Base-by-base conservation (phyloP, 176 grass and related monocot species). In the Themeda triandra region DNA sequence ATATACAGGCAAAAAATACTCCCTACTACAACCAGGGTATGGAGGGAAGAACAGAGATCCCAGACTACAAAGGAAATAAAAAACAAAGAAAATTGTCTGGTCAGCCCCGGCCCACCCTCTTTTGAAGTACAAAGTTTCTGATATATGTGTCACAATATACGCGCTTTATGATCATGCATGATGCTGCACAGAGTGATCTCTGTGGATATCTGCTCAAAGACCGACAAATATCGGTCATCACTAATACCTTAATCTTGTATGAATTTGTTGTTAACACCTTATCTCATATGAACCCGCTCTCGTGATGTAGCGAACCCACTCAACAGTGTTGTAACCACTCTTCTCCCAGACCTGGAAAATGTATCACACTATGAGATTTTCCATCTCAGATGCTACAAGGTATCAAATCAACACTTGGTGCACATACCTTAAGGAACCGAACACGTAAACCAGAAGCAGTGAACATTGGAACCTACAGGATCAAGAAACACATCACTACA, bases 261-360 rank as follows among this genome's bases (percentile, higher is more conserved):
- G 97, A 94, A 30, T 65, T 79, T 29, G 8, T 76, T 36, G 44
- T 80, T 95, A 99, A 88, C 93, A 94, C 83, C 97, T 94, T 86
- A 99, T 96, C 82, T 99, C 97, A 14, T 99, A 99, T 63, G 97
- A 96, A 78, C 97, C 97, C 18, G 97, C 97, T 83, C 94, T 96
- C 6, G 97, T 96, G 66, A 99, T 99, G 76, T 99, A 99, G 81
- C 93, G 97, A 80, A 99, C 97, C 97, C 97, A 99, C 86, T 99
- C 97, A 33, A 99, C 97, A 17, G 97, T 99, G 86, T 99, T 99
- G 71, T 99, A 99, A 80, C 97, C 97, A 82, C 97, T 99, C 90
- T 99, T 99, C 76, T 99, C 97, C 97, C 97, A 99, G 7, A 99
- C 97, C 97, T 99, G 63, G 51, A 89, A 82, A 82, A 83, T 15